Conservation (phyloP, 768 basidiomycete genomes). For the Infundibulicybe gibba region DNA sequence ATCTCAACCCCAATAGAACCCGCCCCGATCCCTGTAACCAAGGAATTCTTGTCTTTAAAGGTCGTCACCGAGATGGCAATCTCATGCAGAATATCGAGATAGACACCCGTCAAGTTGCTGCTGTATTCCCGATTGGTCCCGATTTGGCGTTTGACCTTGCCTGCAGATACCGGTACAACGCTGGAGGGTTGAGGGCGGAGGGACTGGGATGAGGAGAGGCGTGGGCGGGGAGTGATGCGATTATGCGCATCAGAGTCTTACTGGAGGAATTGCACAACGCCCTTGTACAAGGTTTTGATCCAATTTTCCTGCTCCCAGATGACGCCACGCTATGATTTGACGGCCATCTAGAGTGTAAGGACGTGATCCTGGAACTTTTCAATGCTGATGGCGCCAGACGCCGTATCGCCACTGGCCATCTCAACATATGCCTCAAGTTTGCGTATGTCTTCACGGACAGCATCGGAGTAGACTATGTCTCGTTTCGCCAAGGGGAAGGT, state of each 20-base stretch:
- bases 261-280: constrained; percentile 90
- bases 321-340: constrained; percentile 96
- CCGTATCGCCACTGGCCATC: no score
- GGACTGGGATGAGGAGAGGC: constrained; percentile 96
- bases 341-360: constrained; percentile 93
- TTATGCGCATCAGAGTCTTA: constrained; percentile 65
- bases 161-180: constrained; percentile 68
- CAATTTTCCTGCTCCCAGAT: constrained; percentile 95
- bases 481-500: no score
- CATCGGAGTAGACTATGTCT: no score
- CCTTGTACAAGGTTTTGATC: constrained; percentile 93
- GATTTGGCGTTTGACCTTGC: constrained; percentile 95
- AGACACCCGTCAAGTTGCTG: constrained; percentile 92
- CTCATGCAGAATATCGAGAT: no score
- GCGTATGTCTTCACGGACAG: no score
- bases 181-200: constrained; percentile 84
- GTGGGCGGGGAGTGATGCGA: constrained; percentile 56
- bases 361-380: constrained; percentile 98
- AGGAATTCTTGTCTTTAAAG: constrained; percentile 98
- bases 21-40: constrained; percentile 96
- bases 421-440: constrained; percentile 97
- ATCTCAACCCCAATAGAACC: constrained; percentile 98
- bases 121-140: constrained; percentile 96
- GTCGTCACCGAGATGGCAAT: constrained; percentile 96
- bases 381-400: no score